These are phyloP conservation scores for Nannochloropsis oceanica DNA, from an alignment of 108 stramenopile genomes.

Conservation along the genomic window DNA sequence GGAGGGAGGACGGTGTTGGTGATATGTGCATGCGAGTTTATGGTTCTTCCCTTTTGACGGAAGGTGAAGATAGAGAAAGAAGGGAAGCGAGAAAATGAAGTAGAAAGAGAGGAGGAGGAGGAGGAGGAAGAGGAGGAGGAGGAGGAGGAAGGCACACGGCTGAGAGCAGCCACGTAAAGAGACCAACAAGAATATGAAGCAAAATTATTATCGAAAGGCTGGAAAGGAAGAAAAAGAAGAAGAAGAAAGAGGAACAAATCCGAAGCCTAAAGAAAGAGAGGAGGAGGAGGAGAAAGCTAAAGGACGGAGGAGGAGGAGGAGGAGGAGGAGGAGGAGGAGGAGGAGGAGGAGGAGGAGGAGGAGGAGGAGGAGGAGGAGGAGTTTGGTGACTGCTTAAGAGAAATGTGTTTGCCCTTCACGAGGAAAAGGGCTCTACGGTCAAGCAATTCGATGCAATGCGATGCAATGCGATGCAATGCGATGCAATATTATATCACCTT, in stretches of 20 bases:
- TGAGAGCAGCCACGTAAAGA: too few relatives aligned
- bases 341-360: not conserved
- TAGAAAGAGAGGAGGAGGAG: not conserved
- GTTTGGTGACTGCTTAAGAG: not conserved
- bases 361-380: not conserved
- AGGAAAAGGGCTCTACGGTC: not conserved
- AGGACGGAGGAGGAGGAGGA: not conserved
- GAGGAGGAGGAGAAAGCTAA: not conserved
- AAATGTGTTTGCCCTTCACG: too few relatives aligned
- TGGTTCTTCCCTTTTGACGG: not conserved
- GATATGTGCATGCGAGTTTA: too few relatives aligned
- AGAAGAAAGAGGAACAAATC: not conserved
- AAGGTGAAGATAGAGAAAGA: not conserved
- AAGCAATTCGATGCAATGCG: too few relatives aligned
- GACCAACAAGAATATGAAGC: too few relatives aligned
- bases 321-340: not conserved
- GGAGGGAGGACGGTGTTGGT: not conserved
- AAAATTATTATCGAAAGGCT: not conserved
- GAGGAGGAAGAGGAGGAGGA: not conserved
- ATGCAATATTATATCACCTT: too few relatives aligned
- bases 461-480: too few relatives aligned
- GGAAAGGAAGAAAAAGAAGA: not conserved
- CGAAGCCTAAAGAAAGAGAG: not conserved
- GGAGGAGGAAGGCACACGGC: not conserved
- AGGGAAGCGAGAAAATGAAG: not conserved